Percentiles rank a stretch among this genome's conserved stretches.
Conservation (phyloP, 371 early-diverging fungal genomes). For the Entomophthora muscae region DNA sequence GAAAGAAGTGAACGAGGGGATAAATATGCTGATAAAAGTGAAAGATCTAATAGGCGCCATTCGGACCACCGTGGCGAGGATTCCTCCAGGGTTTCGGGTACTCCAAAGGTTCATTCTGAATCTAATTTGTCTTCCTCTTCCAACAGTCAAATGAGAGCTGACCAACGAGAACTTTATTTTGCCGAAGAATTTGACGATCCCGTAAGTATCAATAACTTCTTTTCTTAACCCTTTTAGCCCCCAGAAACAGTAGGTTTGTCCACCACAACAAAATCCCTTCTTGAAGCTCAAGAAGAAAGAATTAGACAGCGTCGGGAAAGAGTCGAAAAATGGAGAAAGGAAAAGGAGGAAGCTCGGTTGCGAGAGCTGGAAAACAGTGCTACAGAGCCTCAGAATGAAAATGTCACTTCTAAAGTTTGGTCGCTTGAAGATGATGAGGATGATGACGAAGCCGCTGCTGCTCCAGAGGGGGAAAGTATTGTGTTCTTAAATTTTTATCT, state of each 20-base stretch:
- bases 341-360: slow-evolving; percentile 28
- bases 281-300: slow-evolving; percentile 29
- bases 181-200: too few relatives aligned
- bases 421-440: slow-evolving; percentile 21
- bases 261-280: not conserved
- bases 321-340: slow-evolving; percentile 48
- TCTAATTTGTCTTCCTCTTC: not conserved
- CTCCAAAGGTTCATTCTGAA: not conserved
- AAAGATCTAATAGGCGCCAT: not conserved
- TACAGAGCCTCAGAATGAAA: not conserved
- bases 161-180: too few relatives aligned
- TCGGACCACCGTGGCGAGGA: not conserved
- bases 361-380: slow-evolving; percentile 16
- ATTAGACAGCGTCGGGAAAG: slow-evolving; percentile 43
- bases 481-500: not conserved
- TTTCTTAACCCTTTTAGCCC: not conserved
- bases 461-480: not conserved
- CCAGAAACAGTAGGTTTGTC: not conserved
- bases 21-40: not conserved
- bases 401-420: slow-evolving; percentile 13
- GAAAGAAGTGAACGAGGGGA: not conserved
- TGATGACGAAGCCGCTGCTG: slow-evolving; percentile 13
- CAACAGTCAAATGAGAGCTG: not conserved
- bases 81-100: not conserved
- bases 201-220: too few relatives aligned